These are phyloP conservation scores for Tilletia caries DNA, from an alignment of 1,284 basidiomycete species.

Conservation along the genomic window DNA sequence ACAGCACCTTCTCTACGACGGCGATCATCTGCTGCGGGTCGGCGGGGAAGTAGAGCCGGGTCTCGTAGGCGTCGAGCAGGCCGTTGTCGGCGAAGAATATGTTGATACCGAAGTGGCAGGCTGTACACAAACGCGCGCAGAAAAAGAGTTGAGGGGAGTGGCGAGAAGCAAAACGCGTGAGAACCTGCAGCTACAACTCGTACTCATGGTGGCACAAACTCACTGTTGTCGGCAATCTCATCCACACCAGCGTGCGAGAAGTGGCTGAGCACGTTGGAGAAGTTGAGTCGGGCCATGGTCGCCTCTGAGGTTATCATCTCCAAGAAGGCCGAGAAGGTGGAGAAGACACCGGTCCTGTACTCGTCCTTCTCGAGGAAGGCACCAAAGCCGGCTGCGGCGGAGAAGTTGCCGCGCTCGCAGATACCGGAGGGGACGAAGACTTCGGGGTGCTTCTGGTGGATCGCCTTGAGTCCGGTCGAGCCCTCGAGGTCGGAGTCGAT, in stretches of 20 bases:
- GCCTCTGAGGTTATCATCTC: slow-evolving; percentile 82
- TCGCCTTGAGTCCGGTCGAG: slow-evolving; percentile 76
- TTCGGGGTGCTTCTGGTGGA: slow-evolving; percentile 80
- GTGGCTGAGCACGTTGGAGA: slow-evolving; percentile 75
- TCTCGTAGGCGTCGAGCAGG: slow-evolving; percentile 67
- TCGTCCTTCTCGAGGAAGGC: slow-evolving; percentile 51
- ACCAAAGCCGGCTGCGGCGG: slow-evolving; percentile 79
- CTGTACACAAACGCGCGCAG: no score
- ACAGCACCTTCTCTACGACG: slow-evolving; percentile 71
- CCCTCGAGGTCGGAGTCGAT: slow-evolving; percentile 83
- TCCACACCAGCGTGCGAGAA: slow-evolving; percentile 79
- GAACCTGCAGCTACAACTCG: no score
- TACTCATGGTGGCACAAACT: no score
- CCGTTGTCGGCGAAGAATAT: slow-evolving; percentile 79
- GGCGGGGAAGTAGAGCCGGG: slow-evolving; percentile 78
- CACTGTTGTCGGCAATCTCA: slow-evolving; percentile 72
- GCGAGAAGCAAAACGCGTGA: neutral
- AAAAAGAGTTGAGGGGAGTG: neutral
- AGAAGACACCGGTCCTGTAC: slow-evolving; percentile 60
- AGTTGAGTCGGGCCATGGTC: slow-evolving; percentile 67
- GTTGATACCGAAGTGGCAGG: slow-evolving; percentile 63
- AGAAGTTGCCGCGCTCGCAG: slow-evolving; percentile 77
- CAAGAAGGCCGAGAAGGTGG: slow-evolving; percentile 80
- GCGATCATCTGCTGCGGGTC: slow-evolving; percentile 75
- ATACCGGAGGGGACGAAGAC: slow-evolving; percentile 78